Conservation (phyloP, 1,284 basidiomycete species). For the Cutaneotrichosporon dermatis region DNA sequence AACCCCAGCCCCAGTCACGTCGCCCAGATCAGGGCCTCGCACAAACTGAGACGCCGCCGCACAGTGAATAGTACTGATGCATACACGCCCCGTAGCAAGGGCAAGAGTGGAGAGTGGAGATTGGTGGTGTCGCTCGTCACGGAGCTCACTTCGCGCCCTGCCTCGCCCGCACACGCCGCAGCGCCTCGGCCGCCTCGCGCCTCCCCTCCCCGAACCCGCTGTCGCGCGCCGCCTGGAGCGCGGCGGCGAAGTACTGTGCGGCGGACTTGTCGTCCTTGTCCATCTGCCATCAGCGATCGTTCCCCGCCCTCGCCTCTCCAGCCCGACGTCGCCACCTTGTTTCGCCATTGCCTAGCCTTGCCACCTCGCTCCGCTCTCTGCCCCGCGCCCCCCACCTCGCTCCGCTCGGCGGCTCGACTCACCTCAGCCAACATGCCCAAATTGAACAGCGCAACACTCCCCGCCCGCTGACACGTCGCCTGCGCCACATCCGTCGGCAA, state of each 20-base stretch:
- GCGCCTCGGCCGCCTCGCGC: constrained; percentile 39
- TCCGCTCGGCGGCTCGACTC: constrained; percentile 8
- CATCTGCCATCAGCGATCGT: constrained; percentile 26
- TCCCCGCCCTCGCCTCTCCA: too few relatives aligned
- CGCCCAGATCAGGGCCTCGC: too few relatives aligned
- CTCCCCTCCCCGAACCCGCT: constrained; percentile 39
- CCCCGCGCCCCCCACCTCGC: too few relatives aligned
- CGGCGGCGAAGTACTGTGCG: constrained; percentile 29
- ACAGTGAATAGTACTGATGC: too few relatives aligned
- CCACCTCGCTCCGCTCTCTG: too few relatives aligned
- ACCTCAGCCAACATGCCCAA: constrained; percentile 48
- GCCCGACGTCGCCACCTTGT: too few relatives aligned
- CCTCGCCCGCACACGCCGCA: constrained; percentile 20
- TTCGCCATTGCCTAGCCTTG: too few relatives aligned
- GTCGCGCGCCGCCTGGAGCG: constrained; percentile 30
- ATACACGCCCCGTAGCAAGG: too few relatives aligned
- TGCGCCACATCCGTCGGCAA: constrained; percentile 19
- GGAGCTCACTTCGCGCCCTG: not conserved
- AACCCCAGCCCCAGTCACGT: too few relatives aligned
- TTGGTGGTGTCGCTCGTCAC: too few relatives aligned
- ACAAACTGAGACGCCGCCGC: too few relatives aligned
- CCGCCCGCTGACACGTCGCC: constrained; percentile 36
- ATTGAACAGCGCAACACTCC: constrained; percentile 41
- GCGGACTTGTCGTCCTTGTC: constrained; percentile 32
- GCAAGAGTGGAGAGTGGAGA: too few relatives aligned